Percentiles rank a stretch among this genome's conserved stretches.
These are phyloP conservation scores for Ceratocystis alfenasii DNA, from an alignment of 2,329 filamentous ascomycete species.

Conservation along the genomic window DNA sequence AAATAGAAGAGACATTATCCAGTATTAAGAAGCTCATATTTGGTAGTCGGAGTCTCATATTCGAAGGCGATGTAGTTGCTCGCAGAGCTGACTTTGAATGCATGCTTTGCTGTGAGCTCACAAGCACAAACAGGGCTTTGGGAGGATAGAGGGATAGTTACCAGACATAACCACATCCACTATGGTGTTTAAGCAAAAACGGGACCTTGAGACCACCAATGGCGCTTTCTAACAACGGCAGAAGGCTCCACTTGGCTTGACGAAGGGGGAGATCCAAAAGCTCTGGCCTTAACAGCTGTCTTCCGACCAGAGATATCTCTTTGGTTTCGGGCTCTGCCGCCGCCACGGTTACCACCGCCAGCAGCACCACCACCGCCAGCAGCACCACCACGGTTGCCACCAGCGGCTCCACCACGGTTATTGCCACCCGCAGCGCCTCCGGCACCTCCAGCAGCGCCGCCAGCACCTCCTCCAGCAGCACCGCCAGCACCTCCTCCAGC, in stretches of 20 bases:
- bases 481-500: conserved; percentile 22
- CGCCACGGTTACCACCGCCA: too few relatives aligned
- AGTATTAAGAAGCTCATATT: not conserved
- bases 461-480: conserved; percentile 23
- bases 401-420: not conserved
- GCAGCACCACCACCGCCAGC: too few relatives aligned
- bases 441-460: conserved; percentile 22
- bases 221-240: not conserved
- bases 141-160: not conserved
- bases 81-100: conserved; percentile 3
- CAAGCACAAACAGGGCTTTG: not conserved
- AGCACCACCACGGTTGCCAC: not conserved
- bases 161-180: not conserved
- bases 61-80: not conserved
- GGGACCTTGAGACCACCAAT: not conserved
- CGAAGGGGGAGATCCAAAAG: not conserved
- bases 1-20: not conserved
- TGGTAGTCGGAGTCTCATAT: not conserved
- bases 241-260: conserved; percentile 1
- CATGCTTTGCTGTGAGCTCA: not conserved
- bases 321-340: too few relatives aligned
- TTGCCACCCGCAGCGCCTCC: conserved; percentile 10
- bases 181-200: not conserved
- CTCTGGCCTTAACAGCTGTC: not conserved
- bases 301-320: not conserved